phyloP scores from a whole-genome alignment of 2,329 filamentous ascomycete genomes.

The Aspergillus tamarii region DNA sequence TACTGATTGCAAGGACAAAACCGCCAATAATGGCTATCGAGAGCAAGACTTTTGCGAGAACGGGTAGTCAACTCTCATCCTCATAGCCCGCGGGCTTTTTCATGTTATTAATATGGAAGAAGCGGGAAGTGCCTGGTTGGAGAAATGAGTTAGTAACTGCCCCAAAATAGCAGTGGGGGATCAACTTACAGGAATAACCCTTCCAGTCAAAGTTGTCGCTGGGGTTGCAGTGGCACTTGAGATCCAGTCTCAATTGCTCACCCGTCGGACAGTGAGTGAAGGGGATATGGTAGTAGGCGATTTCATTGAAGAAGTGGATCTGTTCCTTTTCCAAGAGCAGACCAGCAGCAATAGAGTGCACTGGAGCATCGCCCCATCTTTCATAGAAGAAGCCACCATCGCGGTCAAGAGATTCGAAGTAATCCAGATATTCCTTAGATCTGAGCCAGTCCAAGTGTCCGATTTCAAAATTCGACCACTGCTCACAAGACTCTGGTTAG shows the following conservation, averaged over 20 bases:
- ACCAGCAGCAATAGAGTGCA: constrained; percentile 93
- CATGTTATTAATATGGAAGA: constrained; percentile 79
- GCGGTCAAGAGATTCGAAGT: constrained; percentile 82
- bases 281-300: constrained; percentile 95
- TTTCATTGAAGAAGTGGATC: constrained; percentile 98
- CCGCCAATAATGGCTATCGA: constrained; percentile 11
- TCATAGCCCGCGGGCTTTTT: constrained; percentile 86
- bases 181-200: constrained; percentile 84
- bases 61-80: constrained; percentile 58
- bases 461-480: constrained; percentile 99
- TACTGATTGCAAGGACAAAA: constrained; percentile 16
- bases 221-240: constrained; percentile 93
- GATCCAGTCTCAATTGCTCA: constrained; percentile 78
- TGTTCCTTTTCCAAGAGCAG: constrained; percentile 89
- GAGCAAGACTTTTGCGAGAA: constrained; percentile 25
- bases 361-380: constrained; percentile 95
- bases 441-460: constrained; percentile 93
- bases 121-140: constrained; percentile 74
- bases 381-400: constrained; percentile 99
- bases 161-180: neutral
- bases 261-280: constrained; percentile 97
- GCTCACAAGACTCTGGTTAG: constrained; percentile 22
- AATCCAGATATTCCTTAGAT: constrained; percentile 85
- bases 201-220: constrained; percentile 99
- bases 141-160: constrained; percentile 1